phyloP scores from a whole-genome alignment of 306 rosid species.

The Nissolia schottii region DNA sequence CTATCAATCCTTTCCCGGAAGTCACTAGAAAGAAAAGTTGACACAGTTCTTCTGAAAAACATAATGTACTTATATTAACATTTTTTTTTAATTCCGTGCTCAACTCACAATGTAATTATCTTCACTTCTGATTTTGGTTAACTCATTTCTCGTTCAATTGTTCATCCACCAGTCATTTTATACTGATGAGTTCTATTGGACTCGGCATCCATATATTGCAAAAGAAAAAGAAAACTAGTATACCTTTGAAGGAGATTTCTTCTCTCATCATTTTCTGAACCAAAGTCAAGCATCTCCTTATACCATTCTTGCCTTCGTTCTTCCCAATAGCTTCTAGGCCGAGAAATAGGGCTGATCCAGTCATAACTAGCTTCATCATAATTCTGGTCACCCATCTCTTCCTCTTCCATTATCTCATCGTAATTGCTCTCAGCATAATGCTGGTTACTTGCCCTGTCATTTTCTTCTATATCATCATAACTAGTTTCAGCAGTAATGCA shows the following conservation, averaged over 20 bases:
- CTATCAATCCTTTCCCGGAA: constrained; percentile 59
- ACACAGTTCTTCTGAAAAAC: constrained; percentile 67
- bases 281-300: constrained; percentile 54
- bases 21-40: constrained; percentile 61
- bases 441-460: constrained; percentile 19
- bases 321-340: constrained; percentile 91
- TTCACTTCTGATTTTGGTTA: neutral
- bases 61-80: neutral
- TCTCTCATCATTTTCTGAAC: constrained; percentile 60
- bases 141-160: neutral
- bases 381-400: constrained; percentile 25
- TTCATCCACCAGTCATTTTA: neutral
- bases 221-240: neutral
- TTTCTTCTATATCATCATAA: constrained; percentile 26
- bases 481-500: constrained; percentile 19
- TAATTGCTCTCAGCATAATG: constrained; percentile 1
- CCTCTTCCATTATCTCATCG: constrained; percentile 34
- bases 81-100: neutral
- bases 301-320: constrained; percentile 65
- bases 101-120: neutral
- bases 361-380: constrained; percentile 41
- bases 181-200: neutral
- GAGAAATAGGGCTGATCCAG: constrained; percentile 66
- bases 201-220: neutral
- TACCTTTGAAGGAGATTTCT: constrained; percentile 75